These are phyloP conservation scores for Trichomonascaceae sp. DNA, from an alignment of 1,139 yeast species.

Conservation along the genomic window DNA sequence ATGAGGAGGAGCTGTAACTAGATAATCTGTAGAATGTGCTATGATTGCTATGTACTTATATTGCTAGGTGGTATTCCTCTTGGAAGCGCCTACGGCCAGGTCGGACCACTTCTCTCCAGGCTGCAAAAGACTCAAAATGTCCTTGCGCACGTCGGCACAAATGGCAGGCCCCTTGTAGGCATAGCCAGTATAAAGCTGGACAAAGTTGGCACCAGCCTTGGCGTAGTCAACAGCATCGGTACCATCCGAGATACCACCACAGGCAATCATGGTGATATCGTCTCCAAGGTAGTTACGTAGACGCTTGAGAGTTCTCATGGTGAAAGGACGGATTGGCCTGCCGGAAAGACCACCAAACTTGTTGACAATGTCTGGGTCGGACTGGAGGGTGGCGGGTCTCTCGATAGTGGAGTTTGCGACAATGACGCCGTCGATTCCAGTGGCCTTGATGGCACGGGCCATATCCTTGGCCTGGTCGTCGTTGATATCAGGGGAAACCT, in stretches of 20 bases:
- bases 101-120: slow-evolving; percentile 73
- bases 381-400: slow-evolving; percentile 49
- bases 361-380: slow-evolving; percentile 32
- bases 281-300: slow-evolving; percentile 69
- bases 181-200: slow-evolving; percentile 78
- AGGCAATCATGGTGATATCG: slow-evolving; percentile 68
- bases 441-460: slow-evolving; percentile 63
- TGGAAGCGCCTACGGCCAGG: slow-evolving; percentile 25
- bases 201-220: slow-evolving; percentile 81
- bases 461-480: slow-evolving; percentile 73
- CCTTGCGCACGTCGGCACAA: slow-evolving; percentile 66
- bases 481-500: slow-evolving; percentile 85
- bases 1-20: slow-evolving; percentile 5
- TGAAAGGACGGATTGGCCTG: slow-evolving; percentile 70
- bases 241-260: slow-evolving; percentile 85
- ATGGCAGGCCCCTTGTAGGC: slow-evolving; percentile 91
- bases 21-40: too few species aligned
- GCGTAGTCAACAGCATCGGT: slow-evolving; percentile 86
- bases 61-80: slow-evolving; percentile 3
- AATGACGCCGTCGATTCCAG: slow-evolving; percentile 82
- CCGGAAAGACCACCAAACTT: slow-evolving; percentile 91
- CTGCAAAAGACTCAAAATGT: slow-evolving; percentile 51
- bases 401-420: slow-evolving; percentile 84
- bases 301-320: slow-evolving; percentile 55
- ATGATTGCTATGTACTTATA: neutral